Evolutionary conservation across 768 basidiomycete genomes (phyloP).

Genomic region (Macrolepiota dolichaula): DNA sequence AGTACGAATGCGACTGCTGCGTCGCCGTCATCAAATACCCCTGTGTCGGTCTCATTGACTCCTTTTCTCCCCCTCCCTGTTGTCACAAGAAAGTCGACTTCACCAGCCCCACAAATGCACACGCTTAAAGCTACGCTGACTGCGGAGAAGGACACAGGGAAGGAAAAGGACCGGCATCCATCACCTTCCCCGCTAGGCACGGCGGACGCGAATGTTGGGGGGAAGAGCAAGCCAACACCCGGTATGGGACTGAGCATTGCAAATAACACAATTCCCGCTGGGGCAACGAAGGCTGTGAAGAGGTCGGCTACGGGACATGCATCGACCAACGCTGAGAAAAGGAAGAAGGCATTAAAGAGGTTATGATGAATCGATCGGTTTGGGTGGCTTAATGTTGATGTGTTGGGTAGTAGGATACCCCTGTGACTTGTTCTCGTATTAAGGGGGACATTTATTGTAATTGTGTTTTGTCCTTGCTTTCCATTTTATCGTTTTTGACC

Average conservation of each 20-base stretch:
- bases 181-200: slow-evolving; percentile 71
- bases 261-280: slow-evolving; percentile 25
- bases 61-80: slow-evolving; percentile 35
- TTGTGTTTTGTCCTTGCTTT: slow-evolving; percentile 8
- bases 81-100: slow-evolving; percentile 40
- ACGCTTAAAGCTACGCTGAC: slow-evolving; percentile 38
- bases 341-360: slow-evolving; percentile 86
- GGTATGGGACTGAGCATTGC: slow-evolving; percentile 32
- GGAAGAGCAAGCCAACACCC: slow-evolving; percentile 25
- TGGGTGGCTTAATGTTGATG: neutral
- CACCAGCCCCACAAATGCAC: slow-evolving; percentile 36
- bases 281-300: slow-evolving; percentile 62
- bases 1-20: slow-evolving; percentile 4
- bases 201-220: slow-evolving; percentile 65
- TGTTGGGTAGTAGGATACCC: neutral
- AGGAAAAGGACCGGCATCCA: slow-evolving; percentile 55
- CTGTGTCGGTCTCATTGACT: slow-evolving; percentile 23
- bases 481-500: neutral
- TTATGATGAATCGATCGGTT: slow-evolving; percentile 36
- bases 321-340: slow-evolving; percentile 65
- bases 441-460: neutral
- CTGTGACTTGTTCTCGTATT: neutral
- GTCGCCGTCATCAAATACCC: slow-evolving; percentile 17
- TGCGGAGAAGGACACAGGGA: slow-evolving; percentile 35
- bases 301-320: slow-evolving; percentile 54